Base-by-base conservation (phyloP, 73 alveolate genomes). In the Paramecium sonneborni region DNA sequence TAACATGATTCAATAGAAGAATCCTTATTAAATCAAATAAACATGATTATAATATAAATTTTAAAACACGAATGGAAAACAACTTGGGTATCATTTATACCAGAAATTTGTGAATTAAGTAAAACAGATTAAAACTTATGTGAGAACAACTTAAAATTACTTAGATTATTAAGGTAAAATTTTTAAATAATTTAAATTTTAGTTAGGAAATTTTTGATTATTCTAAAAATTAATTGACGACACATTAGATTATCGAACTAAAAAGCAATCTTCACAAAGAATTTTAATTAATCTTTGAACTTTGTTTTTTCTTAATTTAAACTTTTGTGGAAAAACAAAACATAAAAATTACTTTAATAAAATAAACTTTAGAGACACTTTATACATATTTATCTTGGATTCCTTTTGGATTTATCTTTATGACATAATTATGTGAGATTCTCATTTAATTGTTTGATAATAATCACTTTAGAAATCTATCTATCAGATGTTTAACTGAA, bases 191-290 rank as follows among this genome's bases (percentile, higher is more conserved):
- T 74, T 62, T 62, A 62, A 74, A 76, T 96, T 97, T 52, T 38
- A 95, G 99, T 92, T 99, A 98, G 91, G 99, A 98, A 93, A 98
- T 98, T 15, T 97, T 97, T 92, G 98, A 96, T 76, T 96, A 95
- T 95, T 94, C 98, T 90, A 97, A 97, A 87, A 95, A 93, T 90
- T 92, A 96, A n/a, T 46, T 98, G 69, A 95, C 97, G 3, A 72
- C 97, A 2, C 55, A 87, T 56, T 86, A 97, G 88, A 98, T 97
- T 1, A 92, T 55, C 70, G 96, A 96, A 90, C 92, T 98, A 48
- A 96, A 98, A 92, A 92, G 84, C 56, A 95, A 94, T 70, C 96
- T 98, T 98, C 92, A 96, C 26, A 91, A 85, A 32, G 99, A 98
- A 88, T 98, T 98, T 92, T 93, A 93, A 30, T 92, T 95, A 30